Conservation (phyloP, 805 yeast species). For the Wickerhamomyces strasburgensis region DNA sequence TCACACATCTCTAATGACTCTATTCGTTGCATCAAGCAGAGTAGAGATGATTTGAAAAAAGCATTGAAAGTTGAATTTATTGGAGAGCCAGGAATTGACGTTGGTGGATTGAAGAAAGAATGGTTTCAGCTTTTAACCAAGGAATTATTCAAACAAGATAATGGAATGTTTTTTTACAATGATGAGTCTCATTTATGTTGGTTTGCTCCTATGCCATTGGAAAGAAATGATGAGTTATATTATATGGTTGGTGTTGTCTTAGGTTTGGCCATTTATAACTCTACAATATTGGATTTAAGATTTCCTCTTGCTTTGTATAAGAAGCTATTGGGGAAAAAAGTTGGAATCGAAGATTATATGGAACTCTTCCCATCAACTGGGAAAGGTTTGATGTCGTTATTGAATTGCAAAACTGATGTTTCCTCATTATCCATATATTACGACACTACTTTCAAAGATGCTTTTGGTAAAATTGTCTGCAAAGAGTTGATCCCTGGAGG, state of each 20-base stretch:
- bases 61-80: constrained; percentile 73
- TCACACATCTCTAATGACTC: constrained; percentile 69
- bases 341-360: constrained; percentile 57
- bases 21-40: constrained; percentile 51
- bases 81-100: constrained; percentile 91
- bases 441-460: constrained; percentile 50
- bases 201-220: constrained; percentile 54
- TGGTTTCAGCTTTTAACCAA: constrained; percentile 80
- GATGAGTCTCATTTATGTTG: constrained; percentile 71
- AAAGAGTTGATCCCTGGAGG: constrained; percentile 60
- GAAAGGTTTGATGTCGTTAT: constrained; percentile 40
- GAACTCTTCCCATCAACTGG: constrained; percentile 69
- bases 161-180: constrained; percentile 61
- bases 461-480: constrained; percentile 38
- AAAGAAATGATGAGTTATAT: constrained; percentile 49
- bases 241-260: constrained; percentile 79
- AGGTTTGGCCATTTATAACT: constrained; percentile 88
- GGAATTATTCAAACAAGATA: constrained; percentile 62
- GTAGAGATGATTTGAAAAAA: constrained; percentile 61
- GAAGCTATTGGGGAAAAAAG: constrained; percentile 52
- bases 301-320: constrained; percentile 78
- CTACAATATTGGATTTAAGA: constrained; percentile 75
- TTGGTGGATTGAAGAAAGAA: constrained; percentile 90
- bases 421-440: constrained; percentile 54
- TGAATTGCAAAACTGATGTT: constrained; percentile 41